Evolutionary conservation across 805 yeast genomes (phyloP).

Genomic region (Nakazawaea molendinolei): DNA sequence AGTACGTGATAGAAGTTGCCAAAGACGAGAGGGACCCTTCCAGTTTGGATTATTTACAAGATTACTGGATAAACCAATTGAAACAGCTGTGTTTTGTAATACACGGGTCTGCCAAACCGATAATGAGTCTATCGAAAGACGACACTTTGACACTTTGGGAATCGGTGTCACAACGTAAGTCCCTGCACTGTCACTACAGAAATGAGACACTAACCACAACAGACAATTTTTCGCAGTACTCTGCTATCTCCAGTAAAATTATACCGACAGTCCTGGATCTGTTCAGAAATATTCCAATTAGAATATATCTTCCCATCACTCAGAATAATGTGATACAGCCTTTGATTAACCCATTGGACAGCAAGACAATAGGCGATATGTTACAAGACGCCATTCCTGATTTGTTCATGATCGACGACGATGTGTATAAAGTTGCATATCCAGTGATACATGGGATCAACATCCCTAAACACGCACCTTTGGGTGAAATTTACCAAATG

Average conservation of each 20-base stretch:
- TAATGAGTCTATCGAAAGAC: conserved; percentile 68
- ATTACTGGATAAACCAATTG: conserved; percentile 67
- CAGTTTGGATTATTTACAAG: conserved; percentile 26
- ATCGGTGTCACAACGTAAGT: conserved; percentile 34
- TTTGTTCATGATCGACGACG: conserved; percentile 25
- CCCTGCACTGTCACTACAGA: conserved; percentile 11
- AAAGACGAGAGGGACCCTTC: conserved; percentile 13
- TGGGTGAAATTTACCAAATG: conserved; percentile 38
- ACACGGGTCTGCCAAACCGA: conserved; percentile 69
- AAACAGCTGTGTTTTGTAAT: conserved; percentile 77
- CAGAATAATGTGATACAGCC: conserved; percentile 30
- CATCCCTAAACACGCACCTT: conserved; percentile 36
- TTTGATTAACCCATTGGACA: conserved; percentile 16
- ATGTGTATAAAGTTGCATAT: conserved; percentile 26
- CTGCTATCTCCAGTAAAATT: conserved; percentile 19
- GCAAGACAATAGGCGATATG: conserved; percentile 30
- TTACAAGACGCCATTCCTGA: conserved; percentile 38
- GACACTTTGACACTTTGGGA: conserved; percentile 56
- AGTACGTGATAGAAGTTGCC: conserved; percentile 34
- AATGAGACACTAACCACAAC: conserved; percentile 13
- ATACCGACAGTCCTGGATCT: conserved; percentile 18
- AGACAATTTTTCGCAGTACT: conserved; percentile 17
- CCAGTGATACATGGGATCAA: conserved; percentile 52
- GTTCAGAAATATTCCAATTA: conserved; percentile 39
- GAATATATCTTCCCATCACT: conserved; percentile 32